A percentile compares a stretch with the other conserved stretches of the same genome.
These are phyloP conservation scores for Penicillium goetzii DNA, from an alignment of 495 filamentous ascomycete species.

Conservation along the genomic window DNA sequence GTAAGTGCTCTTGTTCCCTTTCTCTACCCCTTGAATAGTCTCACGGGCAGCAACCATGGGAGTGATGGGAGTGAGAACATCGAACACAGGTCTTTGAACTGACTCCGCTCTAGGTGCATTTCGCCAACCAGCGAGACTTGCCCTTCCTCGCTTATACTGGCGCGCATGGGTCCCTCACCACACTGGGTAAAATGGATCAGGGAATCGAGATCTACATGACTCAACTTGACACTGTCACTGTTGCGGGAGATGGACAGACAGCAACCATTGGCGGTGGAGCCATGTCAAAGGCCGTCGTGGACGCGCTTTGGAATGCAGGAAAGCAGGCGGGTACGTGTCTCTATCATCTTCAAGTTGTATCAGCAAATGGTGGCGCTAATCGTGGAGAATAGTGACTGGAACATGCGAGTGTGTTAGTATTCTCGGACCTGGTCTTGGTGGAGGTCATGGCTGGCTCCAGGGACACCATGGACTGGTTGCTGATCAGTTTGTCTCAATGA, in stretches of 20 bases:
- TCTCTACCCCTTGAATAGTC: neutral
- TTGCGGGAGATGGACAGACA: conserved; percentile 49
- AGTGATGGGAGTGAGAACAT: conserved; percentile 13
- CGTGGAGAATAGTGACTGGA: conserved; percentile 45
- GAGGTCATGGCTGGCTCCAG: conserved; percentile 63
- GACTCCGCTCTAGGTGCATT: conserved; percentile 40
- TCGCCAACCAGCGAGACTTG: conserved; percentile 46
- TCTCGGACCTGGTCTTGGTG: conserved; percentile 61
- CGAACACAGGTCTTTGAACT: conserved; percentile 1
- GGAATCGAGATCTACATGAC: conserved; percentile 55
- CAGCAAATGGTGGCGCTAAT: neutral
- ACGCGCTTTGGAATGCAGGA: conserved; percentile 36
- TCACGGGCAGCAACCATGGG: neutral
- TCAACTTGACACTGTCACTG: conserved; percentile 44
- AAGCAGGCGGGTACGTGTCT: conserved; percentile 23
- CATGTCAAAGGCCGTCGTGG: conserved; percentile 34
- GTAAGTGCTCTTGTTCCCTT: conserved; percentile 31
- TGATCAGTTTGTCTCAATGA: conserved; percentile 58
- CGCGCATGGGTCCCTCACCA: conserved; percentile 48
- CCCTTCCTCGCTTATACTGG: conserved; percentile 57
- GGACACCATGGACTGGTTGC: conserved; percentile 62
- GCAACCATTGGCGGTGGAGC: conserved; percentile 57
- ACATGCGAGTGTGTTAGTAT: conserved; percentile 59
- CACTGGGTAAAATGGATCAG: conserved; percentile 45
- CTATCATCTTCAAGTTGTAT: neutral